A percentile compares a stretch with the other conserved stretches of the same genome.
These are phyloP conservation scores for Punica granatum DNA, from an alignment of 345 rosid species.

Conservation along the genomic window DNA sequence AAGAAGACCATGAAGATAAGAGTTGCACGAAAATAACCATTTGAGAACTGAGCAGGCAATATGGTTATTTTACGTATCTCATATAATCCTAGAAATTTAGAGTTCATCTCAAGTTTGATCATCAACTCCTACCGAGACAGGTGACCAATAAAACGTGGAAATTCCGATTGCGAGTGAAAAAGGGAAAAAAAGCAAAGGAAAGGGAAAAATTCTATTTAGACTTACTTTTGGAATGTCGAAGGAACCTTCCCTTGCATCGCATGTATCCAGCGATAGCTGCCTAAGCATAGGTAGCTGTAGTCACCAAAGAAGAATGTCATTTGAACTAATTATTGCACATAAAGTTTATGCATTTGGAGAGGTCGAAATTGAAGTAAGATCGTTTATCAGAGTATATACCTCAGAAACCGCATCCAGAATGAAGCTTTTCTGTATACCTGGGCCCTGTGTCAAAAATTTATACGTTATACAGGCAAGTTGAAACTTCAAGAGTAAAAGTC, in stretches of 20 bases:
- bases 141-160: neutral
- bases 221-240: slow-evolving; percentile 62
- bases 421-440: slow-evolving; percentile 46
- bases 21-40: neutral
- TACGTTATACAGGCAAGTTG: neutral
- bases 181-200: neutral
- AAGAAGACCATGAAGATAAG: neutral
- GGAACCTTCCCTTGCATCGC: slow-evolving; percentile 64
- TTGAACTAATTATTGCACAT: neutral
- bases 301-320: slow-evolving; percentile 7
- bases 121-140: neutral
- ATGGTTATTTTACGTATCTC: neutral
- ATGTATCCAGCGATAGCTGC: slow-evolving; percentile 47
- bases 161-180: too few relatives aligned
- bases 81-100: too few relatives aligned
- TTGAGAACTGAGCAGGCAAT: neutral
- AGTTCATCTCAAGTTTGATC: neutral
- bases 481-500: neutral
- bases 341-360: too few relatives aligned
- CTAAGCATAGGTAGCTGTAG: slow-evolving; percentile 68
- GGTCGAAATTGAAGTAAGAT: slow-evolving; percentile 4
- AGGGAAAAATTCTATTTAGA: neutral
- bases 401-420: slow-evolving; percentile 52
- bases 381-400: slow-evolving; percentile 26
- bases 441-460: slow-evolving; percentile 35